Base-by-base conservation (phyloP, 1,284 basidiomycete species). In the Austroboletus niveus region DNA sequence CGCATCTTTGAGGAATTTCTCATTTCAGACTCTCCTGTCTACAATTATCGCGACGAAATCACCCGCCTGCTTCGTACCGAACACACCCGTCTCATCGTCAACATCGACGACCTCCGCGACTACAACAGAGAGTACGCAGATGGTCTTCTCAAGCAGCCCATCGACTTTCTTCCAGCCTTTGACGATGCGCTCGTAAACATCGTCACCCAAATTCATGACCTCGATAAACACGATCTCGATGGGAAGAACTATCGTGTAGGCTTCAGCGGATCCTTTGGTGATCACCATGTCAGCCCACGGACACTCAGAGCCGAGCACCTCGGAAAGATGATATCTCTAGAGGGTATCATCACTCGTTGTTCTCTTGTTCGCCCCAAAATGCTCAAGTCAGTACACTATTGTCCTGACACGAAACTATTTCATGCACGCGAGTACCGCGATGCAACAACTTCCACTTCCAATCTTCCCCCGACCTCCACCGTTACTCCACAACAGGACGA, bases 301-400 rank as follows among this genome's bases (percentile, higher is more conserved):
- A 96, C 94, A 10, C 81, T 99, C 36, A 83, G 88, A 54, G 89
- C 93, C 44, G 79, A 84, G 53, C 89, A 98, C 70, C 83, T 99
- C 30, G 93, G 94, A 49, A 94, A 89, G 72, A 94, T 99, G 92
- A 92, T 99, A 64, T 95, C 90, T 38, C 73, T 99, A 29, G 97
- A 99, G 73, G 97, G 97, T 32, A 99, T 99, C 66, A 94, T 99
- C 53, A 99, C 97, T 3, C 84, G 96, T 57, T 99, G 96, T 73
- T 98, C 95, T 10, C 87, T 99, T 52, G 97, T 99, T 44, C 90
- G 97, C 38, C 97, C 97, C 30, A 99, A 99, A 76, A 95, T 99
- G 88, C 81, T 96, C 69, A 92, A 89, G 70, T 98, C 95, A 5
- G 85, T 98, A 32, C 97, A 99, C 72, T 99, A 91, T 73, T 97